phyloP scores from a whole-genome alignment of 257 asterid genomes.

The Linaria vulgaris region DNA sequence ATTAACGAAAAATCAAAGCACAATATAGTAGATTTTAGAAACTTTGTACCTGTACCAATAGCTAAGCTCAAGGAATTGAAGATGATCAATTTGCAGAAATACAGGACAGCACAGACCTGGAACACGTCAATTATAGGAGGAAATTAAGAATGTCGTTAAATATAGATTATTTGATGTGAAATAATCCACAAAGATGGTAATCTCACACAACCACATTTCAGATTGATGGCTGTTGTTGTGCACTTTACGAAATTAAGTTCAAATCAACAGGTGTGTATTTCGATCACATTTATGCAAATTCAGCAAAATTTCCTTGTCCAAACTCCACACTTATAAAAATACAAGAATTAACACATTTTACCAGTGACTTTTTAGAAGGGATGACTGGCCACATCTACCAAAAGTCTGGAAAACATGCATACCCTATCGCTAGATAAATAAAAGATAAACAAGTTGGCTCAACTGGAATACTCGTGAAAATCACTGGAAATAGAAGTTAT shows the following conservation, averaged over 20 bases:
- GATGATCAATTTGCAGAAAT: constrained; percentile 56
- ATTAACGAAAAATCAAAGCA: constrained; percentile 8
- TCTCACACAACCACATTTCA: background rate
- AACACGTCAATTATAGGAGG: constrained; percentile 20
- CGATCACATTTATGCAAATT: constrained; percentile 2
- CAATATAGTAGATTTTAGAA: background rate
- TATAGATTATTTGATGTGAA: background rate
- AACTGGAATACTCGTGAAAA: background rate
- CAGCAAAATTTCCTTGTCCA: constrained; percentile 2
- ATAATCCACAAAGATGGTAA: background rate
- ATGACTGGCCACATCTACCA: too few species aligned
- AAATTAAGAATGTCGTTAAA: background rate
- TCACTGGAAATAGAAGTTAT: constrained; percentile 1
- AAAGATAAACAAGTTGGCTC: constrained; percentile 1
- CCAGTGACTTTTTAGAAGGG: background rate
- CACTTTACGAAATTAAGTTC: background rate
- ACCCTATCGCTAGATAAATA: background rate
- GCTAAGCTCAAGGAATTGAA: constrained; percentile 49
- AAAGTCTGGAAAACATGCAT: too few species aligned
- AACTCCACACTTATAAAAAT: background rate
- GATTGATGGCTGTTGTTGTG: background rate
- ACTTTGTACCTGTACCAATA: constrained; percentile 65
- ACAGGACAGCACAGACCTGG: constrained; percentile 59
- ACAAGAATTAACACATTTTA: background rate
- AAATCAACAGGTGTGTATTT: background rate